A percentile compares a stretch with the other conserved stretches of the same genome.
phyloP scores from a whole-genome alignment of 345 rosid species.

The Arabidopsis arenosa region DNA sequence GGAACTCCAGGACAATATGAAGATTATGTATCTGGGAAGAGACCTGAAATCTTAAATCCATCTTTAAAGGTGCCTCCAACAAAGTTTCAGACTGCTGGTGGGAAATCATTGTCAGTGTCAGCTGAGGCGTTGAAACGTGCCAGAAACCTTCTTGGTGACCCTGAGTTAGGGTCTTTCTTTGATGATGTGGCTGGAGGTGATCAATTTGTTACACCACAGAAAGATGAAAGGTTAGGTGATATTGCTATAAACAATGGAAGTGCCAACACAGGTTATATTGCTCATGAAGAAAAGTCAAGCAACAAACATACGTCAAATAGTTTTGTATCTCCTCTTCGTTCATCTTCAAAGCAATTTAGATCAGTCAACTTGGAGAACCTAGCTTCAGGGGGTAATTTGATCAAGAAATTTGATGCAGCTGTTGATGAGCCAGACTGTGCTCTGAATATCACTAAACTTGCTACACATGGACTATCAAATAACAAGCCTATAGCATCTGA shows the following conservation, averaged over 20 bases:
- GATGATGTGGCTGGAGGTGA: conserved; percentile 51
- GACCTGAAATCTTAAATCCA: conserved; percentile 44
- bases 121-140: conserved; percentile 84
- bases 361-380: conserved; percentile 46
- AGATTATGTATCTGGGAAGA: conserved; percentile 39
- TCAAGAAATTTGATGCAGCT: conserved; percentile 74
- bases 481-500: conserved; percentile 30
- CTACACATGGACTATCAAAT: conserved; percentile 41
- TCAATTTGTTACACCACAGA: conserved; percentile 44
- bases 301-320: conserved; percentile 49
- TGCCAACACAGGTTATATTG: conserved; percentile 40
- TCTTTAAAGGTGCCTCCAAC: conserved; percentile 58
- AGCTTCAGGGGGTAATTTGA: conserved; percentile 61
- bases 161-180: conserved; percentile 67
- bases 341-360: conserved; percentile 52
- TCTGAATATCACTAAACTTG: conserved; percentile 38
- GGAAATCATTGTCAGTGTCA: conserved; percentile 87
- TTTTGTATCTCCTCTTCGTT: conserved; percentile 67
- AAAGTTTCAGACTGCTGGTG: conserved; percentile 89
- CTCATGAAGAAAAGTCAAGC: conserved; percentile 52
- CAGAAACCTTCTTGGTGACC: conserved; percentile 90
- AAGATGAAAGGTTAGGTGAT: conserved; percentile 43
- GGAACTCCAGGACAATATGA: conserved; percentile 43
- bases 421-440: conserved; percentile 48
- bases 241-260: conserved; percentile 53